Conservation (phyloP, 2,329 filamentous ascomycete genomes). For the Sclerotinia sclerotiorum region DNA sequence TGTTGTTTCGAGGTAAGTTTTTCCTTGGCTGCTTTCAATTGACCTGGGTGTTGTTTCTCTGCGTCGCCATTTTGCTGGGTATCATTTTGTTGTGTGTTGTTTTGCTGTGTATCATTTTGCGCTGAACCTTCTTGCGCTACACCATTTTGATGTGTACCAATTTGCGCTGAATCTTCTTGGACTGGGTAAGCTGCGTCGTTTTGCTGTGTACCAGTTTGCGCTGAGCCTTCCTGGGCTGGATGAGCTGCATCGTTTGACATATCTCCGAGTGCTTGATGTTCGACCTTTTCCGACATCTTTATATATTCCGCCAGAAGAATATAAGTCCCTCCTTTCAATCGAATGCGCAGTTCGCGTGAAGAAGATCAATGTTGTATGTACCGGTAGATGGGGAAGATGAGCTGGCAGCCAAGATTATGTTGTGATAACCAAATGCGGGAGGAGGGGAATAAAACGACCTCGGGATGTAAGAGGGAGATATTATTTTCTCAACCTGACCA, state of each 20-base stretch:
- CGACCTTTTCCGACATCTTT: conserved; percentile 21
- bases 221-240: not conserved
- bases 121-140: not conserved
- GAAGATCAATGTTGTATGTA: not conserved
- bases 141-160: not conserved
- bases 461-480: no score
- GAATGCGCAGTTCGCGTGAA: not conserved
- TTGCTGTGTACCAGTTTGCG: no score
- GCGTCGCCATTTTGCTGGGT: not conserved
- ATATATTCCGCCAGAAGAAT: not conserved
- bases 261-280: conserved; percentile 1
- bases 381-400: not conserved
- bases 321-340: not conserved
- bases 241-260: conserved; percentile 1
- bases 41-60: conserved; percentile 17
- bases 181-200: not conserved
- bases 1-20: conserved; percentile 39
- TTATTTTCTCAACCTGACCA: not conserved
- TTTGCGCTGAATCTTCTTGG: not conserved
- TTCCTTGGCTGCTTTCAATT: conserved; percentile 33
- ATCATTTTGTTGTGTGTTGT: not conserved
- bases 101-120: conserved; percentile 8
- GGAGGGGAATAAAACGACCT: not conserved
- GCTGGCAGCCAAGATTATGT: conserved; percentile 4
- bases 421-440: not conserved